Evolutionary conservation across 371 early-diverging fungal species (phyloP), one percentile per base, ranked within the genome.

Genomic region (Actinomucor elegans): DNA sequence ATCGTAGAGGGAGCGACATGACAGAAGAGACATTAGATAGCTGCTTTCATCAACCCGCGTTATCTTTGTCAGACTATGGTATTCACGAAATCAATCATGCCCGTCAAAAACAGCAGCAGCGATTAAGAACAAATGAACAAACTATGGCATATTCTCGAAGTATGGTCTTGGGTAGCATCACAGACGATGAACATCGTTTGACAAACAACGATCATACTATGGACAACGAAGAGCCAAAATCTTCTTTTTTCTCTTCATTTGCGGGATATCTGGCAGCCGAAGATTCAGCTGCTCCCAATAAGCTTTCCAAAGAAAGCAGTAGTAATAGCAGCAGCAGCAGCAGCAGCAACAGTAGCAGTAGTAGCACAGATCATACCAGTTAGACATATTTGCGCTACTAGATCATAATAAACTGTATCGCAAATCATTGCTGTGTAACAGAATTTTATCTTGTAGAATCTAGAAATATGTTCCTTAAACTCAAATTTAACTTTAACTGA

Each of bases 1-100:
- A 46, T 27, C 35, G 63, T 38, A 31, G 53, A 32, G 63, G 49
- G 3, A 62, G 63, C 12, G 57, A 56, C 5, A 52, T 41, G 36
- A 57, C 63, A 12, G 23, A 47, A 20, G 36, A 24, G n/a, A 47
- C 63, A 11, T 15, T 56, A 3, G 47, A 52, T 14, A 43, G 49
- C 11, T 40, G 48, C 11, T 62, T 37, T 48, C 36, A 42, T 15
- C 52, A 58, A 11, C 52, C 58, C n/a, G 27, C 37, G 1, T 23
- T 55, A 12, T 40, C 33, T 36, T 12, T 17, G 3, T 31, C 50
- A 38, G 49, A 55, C 1, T 55, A 55, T 27, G 55, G 55, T 2
- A 11, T 24, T 10, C 23, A 48, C n/a, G 42, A 55, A 14, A 48
- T 55, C 2, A 48, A 33, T 6, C 33, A 26, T 14, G 48, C 42